A percentile compares a stretch with the other conserved stretches of the same genome.
phyloP scores from a whole-genome alignment of 495 filamentous ascomycete genomes.

The Neurospora sp. region DNA sequence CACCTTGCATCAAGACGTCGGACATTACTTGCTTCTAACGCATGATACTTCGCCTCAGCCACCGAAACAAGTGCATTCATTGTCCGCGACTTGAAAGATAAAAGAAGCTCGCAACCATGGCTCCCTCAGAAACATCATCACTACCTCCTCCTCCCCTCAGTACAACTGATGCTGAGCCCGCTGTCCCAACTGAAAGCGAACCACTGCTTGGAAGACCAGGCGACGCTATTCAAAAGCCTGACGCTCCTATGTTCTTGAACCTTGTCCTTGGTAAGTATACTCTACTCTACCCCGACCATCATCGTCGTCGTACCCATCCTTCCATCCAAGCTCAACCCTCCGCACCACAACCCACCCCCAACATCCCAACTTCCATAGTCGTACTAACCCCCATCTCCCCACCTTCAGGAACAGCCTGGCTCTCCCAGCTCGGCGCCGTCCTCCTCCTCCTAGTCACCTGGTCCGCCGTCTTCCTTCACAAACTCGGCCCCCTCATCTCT shows the following conservation, averaged over 20 bases:
- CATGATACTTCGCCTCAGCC: not conserved
- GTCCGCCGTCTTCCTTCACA: constrained; percentile 56
- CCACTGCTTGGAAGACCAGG: constrained; percentile 68
- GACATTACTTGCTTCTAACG: not conserved
- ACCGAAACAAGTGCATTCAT: not conserved
- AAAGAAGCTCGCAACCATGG: constrained; percentile 1
- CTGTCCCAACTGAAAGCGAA: constrained; percentile 47
- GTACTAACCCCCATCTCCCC: constrained; percentile 25
- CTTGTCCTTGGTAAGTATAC: constrained; percentile 57
- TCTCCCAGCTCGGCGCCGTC: constrained; percentile 27
- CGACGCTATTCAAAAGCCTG: constrained; percentile 59
- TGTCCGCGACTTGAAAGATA: not conserved
- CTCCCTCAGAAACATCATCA: constrained; percentile 1
- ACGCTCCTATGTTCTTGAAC: constrained; percentile 55
- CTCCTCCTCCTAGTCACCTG: constrained; percentile 66
- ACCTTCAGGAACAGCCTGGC: constrained; percentile 32
- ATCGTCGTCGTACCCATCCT: not conserved
- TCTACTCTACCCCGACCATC: not conserved
- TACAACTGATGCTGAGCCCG: not conserved
- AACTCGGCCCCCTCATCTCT: constrained; percentile 63
- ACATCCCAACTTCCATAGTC: not conserved
- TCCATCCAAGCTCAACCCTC: not conserved
- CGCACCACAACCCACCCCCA: not conserved
- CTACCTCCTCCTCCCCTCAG: not conserved
- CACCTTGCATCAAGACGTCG: not conserved